Base-by-base conservation (phyloP, 768 basidiomycete species). In the Naganishia vaughanmartiniae region DNA sequence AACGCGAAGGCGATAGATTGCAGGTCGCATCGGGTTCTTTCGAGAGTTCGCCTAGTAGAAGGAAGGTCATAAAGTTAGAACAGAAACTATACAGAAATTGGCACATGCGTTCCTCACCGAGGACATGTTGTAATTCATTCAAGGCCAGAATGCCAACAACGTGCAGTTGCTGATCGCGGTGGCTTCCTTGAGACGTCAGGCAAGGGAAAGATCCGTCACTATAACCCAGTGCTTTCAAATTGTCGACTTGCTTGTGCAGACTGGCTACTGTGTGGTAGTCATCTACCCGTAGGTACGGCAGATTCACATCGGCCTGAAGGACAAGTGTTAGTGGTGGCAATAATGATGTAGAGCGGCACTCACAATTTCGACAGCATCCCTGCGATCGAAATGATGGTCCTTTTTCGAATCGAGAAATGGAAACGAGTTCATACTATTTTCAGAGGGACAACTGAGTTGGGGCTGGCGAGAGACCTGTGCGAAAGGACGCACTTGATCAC, bases 401-500 rank as follows among this genome's bases (percentile, higher is more conserved):
- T 89, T 88, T 81, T 95, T 98, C 54, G 88, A 84, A 78, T 98
- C 92, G 71, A 99, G 86, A 79, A 92, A 98, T 0, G 96, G 96
- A 14, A 98, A 85, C 79, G 94, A 89, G 53, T 87, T 87, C 31
- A 97, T 85, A 36, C 87, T 88, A 36, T 31, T 28, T 28, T 2
- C 5, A n/a, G n/a, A 14, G 21, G 42, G 65, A 33, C 34, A 26
- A 26, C 1, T 21, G 70, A 54, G 72, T 15, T 17, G 71, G 10
- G 10, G 34, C 31, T 6, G 34, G 24, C 10, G 14, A 56, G 67
- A 10, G 63, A 15, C 21, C n/a, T 11, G 1, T 19, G 19, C 15
- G 26, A 14, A 34, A 28, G 4, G 17, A 76, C 84, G 53, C 67
- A 89, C 84, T 93, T 92, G 67, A 97, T 98, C 69, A 92, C 92